These are phyloP conservation scores for Picea glauca DNA, from an alignment of 75 land plant species.

Conservation along the genomic window DNA sequence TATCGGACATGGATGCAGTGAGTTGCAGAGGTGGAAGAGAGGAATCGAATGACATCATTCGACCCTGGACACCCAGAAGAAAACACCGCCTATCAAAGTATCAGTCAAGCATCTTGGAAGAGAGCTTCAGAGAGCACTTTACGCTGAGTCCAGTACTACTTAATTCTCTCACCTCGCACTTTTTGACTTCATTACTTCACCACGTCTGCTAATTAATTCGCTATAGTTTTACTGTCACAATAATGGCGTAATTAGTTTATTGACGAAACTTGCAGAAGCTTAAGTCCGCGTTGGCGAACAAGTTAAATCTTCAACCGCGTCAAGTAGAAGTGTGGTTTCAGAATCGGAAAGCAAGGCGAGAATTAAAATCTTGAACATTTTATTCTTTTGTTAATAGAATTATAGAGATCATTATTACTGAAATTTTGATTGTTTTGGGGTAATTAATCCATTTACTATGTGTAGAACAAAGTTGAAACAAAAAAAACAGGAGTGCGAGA, in stretches of 20 bases:
- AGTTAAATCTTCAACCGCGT: slow-evolving; percentile 27
- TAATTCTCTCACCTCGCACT: too few species aligned
- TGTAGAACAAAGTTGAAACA: slow-evolving; percentile 63
- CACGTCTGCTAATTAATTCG: too few species aligned
- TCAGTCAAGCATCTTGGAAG: slow-evolving; percentile 23
- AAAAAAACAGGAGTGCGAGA: slow-evolving; percentile 70
- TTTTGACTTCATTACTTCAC: too few species aligned
- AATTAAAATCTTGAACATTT: slow-evolving; percentile 3
- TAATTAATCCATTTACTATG: not conserved
- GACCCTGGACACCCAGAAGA: slow-evolving; percentile 6
- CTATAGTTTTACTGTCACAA: too few species aligned
- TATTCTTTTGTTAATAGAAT: too few species aligned
- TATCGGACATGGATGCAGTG: not conserved
- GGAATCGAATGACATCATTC: not conserved
- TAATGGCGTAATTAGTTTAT: too few species aligned
- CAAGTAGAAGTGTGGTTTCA: slow-evolving; percentile 37
- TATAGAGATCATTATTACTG: too few species aligned
- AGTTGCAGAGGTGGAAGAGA: not conserved
- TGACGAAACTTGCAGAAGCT: slow-evolving; percentile 30
- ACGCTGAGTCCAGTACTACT: slow-evolving; percentile 18
- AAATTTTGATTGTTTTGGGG: too few species aligned
- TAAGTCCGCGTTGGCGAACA: slow-evolving; percentile 37
- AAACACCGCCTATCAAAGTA: slow-evolving; percentile 32
- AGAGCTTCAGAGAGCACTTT: slow-evolving; percentile 23
- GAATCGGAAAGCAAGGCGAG: slow-evolving; percentile 20